phyloP scores from a whole-genome alignment of 768 basidiomycete genomes.

The Collybiopsis confluens region DNA sequence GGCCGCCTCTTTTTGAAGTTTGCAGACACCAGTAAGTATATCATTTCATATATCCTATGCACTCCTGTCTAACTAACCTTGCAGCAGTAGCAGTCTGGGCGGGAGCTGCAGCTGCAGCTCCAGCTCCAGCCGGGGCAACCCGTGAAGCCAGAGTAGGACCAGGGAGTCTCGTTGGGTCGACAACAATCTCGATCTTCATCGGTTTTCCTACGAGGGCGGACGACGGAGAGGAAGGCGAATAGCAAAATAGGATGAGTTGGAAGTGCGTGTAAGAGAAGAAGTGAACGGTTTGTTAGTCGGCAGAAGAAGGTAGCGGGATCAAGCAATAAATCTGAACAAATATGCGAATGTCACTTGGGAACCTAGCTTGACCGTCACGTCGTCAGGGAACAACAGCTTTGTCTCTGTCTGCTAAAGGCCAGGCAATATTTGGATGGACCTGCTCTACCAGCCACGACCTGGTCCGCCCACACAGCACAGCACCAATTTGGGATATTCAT shows the following conservation, averaged over 20 bases:
- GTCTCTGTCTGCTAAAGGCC: conserved; percentile 41
- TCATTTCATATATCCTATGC: neutral
- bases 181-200: conserved; percentile 65
- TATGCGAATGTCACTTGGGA: conserved; percentile 15
- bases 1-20: conserved; percentile 21
- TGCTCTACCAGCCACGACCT: too few relatives aligned
- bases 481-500: too few relatives aligned
- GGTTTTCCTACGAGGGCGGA: conserved; percentile 22
- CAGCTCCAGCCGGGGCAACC: conserved; percentile 66
- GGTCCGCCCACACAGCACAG: too few relatives aligned
- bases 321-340: conserved; percentile 39
- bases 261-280: conserved; percentile 29
- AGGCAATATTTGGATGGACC: too few relatives aligned
- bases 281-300: conserved; percentile 38
- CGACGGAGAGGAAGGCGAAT: conserved; percentile 28
- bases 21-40: neutral
- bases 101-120: too few relatives aligned
- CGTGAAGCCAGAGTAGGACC: conserved; percentile 70
- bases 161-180: conserved; percentile 72
- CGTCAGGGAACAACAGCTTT: conserved; percentile 26
- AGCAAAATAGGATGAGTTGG: neutral
- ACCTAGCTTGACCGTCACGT: conserved; percentile 18
- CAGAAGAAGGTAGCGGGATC: conserved; percentile 34
- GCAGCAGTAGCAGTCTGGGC: conserved; percentile 19
- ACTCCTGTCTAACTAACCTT: conserved; percentile 24